These are phyloP conservation scores for Gloeostereum incarnatum DNA, from an alignment of 768 basidiomycete species.

Conservation along the genomic window DNA sequence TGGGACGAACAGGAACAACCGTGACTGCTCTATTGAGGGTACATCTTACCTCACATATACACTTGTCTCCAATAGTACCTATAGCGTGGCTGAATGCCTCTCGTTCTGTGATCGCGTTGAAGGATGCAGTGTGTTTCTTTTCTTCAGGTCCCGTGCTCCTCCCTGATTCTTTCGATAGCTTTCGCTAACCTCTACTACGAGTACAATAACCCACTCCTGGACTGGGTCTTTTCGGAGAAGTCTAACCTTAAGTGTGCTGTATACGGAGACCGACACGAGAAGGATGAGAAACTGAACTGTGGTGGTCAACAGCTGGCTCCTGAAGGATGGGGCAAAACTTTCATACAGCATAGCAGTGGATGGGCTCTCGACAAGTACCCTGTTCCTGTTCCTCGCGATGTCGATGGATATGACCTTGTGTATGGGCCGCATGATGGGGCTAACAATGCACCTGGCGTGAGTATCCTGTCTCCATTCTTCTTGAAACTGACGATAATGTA, in stretches of 20 bases:
- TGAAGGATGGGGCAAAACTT: conserved; percentile 24
- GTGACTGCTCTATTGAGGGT: conserved; percentile 31
- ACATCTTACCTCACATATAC: conserved; percentile 41
- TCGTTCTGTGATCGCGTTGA: conserved; percentile 25
- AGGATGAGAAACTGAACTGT: conserved; percentile 33
- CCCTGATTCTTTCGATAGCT: conserved; percentile 17
- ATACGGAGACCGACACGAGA: conserved; percentile 32
- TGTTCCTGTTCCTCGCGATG: conserved; percentile 26
- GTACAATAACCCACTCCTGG: conserved; percentile 31
- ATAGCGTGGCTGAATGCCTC: conserved; percentile 33
- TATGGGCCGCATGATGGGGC: conserved; percentile 26
- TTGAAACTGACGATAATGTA: not conserved
- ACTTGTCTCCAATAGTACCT: conserved; percentile 33
- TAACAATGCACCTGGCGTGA: conserved; percentile 14
- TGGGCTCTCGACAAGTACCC: conserved; percentile 24
- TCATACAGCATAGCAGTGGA: conserved; percentile 34
- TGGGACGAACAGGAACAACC: conserved; percentile 18
- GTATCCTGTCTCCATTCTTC: not conserved
- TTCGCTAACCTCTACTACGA: conserved; percentile 44
- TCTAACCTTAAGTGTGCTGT: conserved; percentile 41
- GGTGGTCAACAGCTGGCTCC: conserved; percentile 32
- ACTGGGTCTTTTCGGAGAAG: conserved; percentile 21
- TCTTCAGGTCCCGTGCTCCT: not conserved
- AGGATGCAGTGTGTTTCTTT: conserved; percentile 28
- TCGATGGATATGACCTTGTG: conserved; percentile 34